A percentile compares a stretch with the other conserved stretches of the same genome.
Evolutionary conservation across 2,329 filamentous ascomycete genomes (phyloP).

Genomic region (Stachybotrys chartarum): DNA sequence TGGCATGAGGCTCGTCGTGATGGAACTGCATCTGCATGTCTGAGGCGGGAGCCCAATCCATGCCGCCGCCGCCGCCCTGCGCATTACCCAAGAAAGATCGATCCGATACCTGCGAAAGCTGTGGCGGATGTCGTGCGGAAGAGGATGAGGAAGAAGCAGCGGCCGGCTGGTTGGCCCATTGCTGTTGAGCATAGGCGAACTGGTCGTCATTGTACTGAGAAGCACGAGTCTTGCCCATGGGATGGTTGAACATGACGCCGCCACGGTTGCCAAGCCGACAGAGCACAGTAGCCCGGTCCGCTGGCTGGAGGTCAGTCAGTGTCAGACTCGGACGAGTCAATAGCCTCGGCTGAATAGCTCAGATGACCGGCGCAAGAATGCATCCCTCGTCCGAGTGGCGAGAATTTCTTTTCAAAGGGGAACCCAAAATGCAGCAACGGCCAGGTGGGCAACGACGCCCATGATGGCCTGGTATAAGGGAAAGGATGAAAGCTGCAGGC

Average conservation of each 20-base stretch:
- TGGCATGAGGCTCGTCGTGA: constrained; percentile 10
- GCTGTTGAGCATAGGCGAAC: constrained; percentile 23
- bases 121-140: constrained; percentile 12
- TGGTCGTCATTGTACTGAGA: constrained; percentile 18
- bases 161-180: constrained; percentile 18
- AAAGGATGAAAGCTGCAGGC: constrained; percentile 11
- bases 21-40: constrained; percentile 20
- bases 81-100: constrained; percentile 18
- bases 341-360: constrained; percentile 27
- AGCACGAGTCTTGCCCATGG: constrained; percentile 21
- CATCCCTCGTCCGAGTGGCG: constrained; percentile 27
- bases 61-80: constrained; percentile 8
- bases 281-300: constrained; percentile 22
- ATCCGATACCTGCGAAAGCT: constrained; percentile 16
- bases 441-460: constrained; percentile 26
- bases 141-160: constrained; percentile 12
- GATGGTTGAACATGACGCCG: constrained; percentile 31
- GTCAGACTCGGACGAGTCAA: constrained; percentile 30
- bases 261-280: constrained; percentile 21
- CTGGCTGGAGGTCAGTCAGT: constrained; percentile 25
- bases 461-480: constrained; percentile 25
- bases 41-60: constrained; percentile 30
- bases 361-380: constrained; percentile 24
- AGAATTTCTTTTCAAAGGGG: constrained; percentile 12
- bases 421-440: constrained; percentile 22